These are phyloP conservation scores for Plenodomus tracheiphilus DNA, from an alignment of 2,329 filamentous ascomycete species.

Conservation along the genomic window DNA sequence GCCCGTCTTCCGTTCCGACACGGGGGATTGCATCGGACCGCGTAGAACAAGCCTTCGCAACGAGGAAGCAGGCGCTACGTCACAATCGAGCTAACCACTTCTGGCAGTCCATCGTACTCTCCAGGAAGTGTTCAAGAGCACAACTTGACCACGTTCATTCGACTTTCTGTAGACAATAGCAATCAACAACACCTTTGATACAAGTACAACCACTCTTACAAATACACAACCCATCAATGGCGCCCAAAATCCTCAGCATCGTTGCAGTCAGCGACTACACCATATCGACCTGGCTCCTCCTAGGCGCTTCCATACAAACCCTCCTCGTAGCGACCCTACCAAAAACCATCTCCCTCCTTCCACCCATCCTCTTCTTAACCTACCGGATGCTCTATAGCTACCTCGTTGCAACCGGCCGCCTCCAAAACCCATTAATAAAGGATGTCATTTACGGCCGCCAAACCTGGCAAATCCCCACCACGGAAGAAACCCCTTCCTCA, in stretches of 20 bases:
- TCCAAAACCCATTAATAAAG: slow-evolving; percentile 4
- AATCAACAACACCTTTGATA: not conserved
- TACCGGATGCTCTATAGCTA: slow-evolving; percentile 8
- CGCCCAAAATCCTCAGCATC: not conserved
- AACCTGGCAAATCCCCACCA: slow-evolving; percentile 8
- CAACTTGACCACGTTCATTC: not conserved
- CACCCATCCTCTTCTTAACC: slow-evolving; percentile 5
- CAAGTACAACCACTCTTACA: not conserved
- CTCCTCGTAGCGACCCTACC: slow-evolving; percentile 6
- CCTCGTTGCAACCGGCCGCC: slow-evolving; percentile 6
- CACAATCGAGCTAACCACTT: not conserved
- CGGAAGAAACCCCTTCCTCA: too few relatives aligned
- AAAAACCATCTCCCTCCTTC: slow-evolving; percentile 9
- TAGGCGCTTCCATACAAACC: slow-evolving; percentile 9
- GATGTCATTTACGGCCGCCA: slow-evolving; percentile 3
- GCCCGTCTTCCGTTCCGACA: not conserved
- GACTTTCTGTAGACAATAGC: not conserved
- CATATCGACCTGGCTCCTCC: slow-evolving; percentile 13
- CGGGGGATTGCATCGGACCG: too few relatives aligned
- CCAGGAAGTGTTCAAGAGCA: not conserved
- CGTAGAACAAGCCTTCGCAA: too few relatives aligned
- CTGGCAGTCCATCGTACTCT: not conserved
- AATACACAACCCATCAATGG: not conserved
- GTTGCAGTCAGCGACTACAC: slow-evolving; percentile 6
- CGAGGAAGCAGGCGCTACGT: too few relatives aligned